Evolutionary conservation across 2,329 filamentous ascomycete species (phyloP), one percentile per base, ranked within the genome.

Genomic region (Sclerotiophoma versabilis): DNA sequence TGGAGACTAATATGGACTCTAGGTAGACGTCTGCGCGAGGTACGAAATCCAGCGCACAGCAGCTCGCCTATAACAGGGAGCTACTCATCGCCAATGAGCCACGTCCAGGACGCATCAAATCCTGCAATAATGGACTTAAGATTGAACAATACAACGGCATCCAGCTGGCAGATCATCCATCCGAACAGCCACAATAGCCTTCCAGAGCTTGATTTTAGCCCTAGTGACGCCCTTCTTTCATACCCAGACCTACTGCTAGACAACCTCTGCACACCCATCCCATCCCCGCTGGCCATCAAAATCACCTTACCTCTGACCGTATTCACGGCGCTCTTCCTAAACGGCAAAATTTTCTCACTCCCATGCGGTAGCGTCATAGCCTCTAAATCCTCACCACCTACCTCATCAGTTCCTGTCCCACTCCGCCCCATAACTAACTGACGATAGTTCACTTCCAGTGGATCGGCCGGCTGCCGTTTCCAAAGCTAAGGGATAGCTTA

Each of bases 401-500:
- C 19, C 9, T 4, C 23, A 5, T 29, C 37, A 9, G 62, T 64
- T 2, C 68, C 69, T 2, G 23, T 47, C 4, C 32, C 64, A 0
- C 53, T 78, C 14, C 71, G 57, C n/a, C 75, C 76, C 6, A 77
- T 74, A 11, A 47, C 58, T 76, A 79, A 48, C 61, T 69, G 7
- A 62, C 59, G 2, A 66, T 66, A 4, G 59, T 72, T 17, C 76
- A 79, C 57, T 69, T 69, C 19, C 63, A 65, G 0, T 79, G 75
- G 74, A 70, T 78, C 38, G 76, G 79, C 52, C 67, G 75, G n/a
- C 73, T 78, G 25, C 76, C 76, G 0, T 77, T 77, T 42, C 76
- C 75, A 5, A 66, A 64, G 22, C 70, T 78, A 65, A 60, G 77
- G n/a, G 73, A 78, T 42, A 72, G 69, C 41, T 51, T 78, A 38